These are phyloP conservation scores for Vachellia collinsii DNA, from an alignment of 306 rosid genomes.

Conservation along the genomic window DNA sequence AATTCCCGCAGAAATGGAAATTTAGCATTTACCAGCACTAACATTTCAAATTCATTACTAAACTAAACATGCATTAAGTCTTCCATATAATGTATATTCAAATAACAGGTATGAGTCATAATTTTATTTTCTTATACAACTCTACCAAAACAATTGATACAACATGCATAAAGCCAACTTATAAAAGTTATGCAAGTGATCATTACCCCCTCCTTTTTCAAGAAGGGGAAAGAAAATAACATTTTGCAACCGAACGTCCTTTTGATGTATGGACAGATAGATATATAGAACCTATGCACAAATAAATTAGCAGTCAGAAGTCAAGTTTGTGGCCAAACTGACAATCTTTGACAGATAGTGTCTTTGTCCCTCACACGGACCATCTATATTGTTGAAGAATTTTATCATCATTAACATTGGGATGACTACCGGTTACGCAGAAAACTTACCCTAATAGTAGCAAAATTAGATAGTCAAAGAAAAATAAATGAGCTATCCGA, in stretches of 20 bases:
- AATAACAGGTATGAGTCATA: neutral
- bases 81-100: neutral
- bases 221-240: neutral
- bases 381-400: neutral
- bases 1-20: constrained; percentile 9
- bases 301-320: neutral
- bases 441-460: neutral
- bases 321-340: neutral
- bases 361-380: constrained; percentile 19
- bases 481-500: constrained; percentile 8
- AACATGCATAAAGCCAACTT: constrained; percentile 7
- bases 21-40: constrained; percentile 20
- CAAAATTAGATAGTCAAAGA: constrained; percentile 18
- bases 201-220: neutral
- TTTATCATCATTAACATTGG: neutral
- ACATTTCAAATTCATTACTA: constrained; percentile 23
- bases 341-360: constrained; percentile 4
- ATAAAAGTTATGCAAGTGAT: neutral
- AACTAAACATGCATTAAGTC: constrained; percentile 9
- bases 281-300: neutral
- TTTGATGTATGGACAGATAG: neutral
- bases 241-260: neutral
- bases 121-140: neutral
- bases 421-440: neutral
- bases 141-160: constrained; percentile 1